Percentiles rank a stretch among this genome's conserved stretches.
Evolutionary conservation across 1,284 basidiomycete genomes (phyloP).

Genomic region (Agaricales sp.): DNA sequence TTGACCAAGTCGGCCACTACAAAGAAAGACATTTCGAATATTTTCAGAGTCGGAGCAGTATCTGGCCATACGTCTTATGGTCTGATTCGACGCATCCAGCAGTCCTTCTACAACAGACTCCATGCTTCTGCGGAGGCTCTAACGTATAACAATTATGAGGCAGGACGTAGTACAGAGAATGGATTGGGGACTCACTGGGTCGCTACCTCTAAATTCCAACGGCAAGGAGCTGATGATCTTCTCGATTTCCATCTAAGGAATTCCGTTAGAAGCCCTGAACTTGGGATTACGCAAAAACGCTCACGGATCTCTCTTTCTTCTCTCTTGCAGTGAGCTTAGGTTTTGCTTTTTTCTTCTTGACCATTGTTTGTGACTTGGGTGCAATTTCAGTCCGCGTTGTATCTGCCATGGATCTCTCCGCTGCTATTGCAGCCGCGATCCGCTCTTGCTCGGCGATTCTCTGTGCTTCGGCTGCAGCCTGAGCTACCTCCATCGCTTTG

Average conservation of each 20-base stretch:
- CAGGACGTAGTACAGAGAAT: neutral
- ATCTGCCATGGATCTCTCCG: slow-evolving; percentile 25
- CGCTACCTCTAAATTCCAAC: slow-evolving; percentile 83
- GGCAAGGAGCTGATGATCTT: slow-evolving; percentile 73
- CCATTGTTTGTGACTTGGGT: slow-evolving; percentile 27
- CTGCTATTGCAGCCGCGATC: slow-evolving; percentile 27
- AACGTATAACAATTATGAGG: slow-evolving; percentile 4
- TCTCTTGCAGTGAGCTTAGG: slow-evolving; percentile 69
- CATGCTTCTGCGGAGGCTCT: slow-evolving; percentile 68
- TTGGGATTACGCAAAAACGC: slow-evolving; percentile 11
- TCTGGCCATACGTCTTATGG: slow-evolving; percentile 38
- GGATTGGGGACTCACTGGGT: slow-evolving; percentile 45
- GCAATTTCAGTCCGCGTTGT: slow-evolving; percentile 14
- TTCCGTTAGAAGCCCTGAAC: neutral
- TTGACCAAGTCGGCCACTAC: slow-evolving; percentile 76
- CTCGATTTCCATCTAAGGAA: slow-evolving; percentile 52
- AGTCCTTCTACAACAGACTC: slow-evolving; percentile 67
- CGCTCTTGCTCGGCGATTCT: slow-evolving; percentile 25
- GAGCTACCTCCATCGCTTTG: slow-evolving; percentile 24
- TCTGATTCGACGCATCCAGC: slow-evolving; percentile 43
- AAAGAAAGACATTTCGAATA: no score
- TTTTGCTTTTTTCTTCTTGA: slow-evolving; percentile 47
- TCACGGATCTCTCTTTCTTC: slow-evolving; percentile 71
- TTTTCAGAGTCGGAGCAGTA: neutral
- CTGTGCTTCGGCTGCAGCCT: slow-evolving; percentile 18